Base-by-base conservation (phyloP, 2,329 filamentous ascomycete species). In the Stemphylium vesicarium region DNA sequence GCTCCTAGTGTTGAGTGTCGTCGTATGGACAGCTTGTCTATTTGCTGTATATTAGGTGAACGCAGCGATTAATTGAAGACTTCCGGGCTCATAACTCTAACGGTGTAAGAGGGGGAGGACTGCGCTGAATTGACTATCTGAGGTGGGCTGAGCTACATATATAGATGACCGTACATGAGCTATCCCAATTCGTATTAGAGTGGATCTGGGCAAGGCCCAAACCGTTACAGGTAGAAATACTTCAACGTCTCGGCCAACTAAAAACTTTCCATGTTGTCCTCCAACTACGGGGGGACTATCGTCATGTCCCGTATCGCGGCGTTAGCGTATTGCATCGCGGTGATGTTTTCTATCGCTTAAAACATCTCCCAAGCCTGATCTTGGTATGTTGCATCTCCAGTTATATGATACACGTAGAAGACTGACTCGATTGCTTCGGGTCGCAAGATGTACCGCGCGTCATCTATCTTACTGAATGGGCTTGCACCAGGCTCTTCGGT, bases 401-500 rank as follows among this genome's bases (percentile, higher is more conserved):
- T 86, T 33, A 84, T 82, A 13, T 84, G 79, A 63, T 85, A 86
- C 69, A 86, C 75, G 64, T 85, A 77, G 68, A 86, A 86, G 12
- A 86, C 78, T 8, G 80, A 83, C 65, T 87, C 84, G 43, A 86
- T 84, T 0, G 84, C 83, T 69, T 86, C 84, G 0, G 84, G 79
- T 9, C 80, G 70, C 13, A 82, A 73, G 24, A 80, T 75, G 53
- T 82, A 82, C 7, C 78, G 68, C 8, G 73, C 60, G 54, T 82
- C 79, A 20, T 24, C n/a, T 9, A 49, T 32, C 12, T 68, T 52
- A 1, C 75, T 75, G 57, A 81, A 80, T 44, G 59, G 22, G 76
- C 64, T 38, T 66, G 76, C 11, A 75, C 73, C 47, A 62, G 67
- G 55, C 38, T 68, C 44, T n/a, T 72, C 64, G 64, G 78, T 62